phyloP scores from a whole-genome alignment of 1,284 basidiomycete genomes.

The Heterobasidion parviporum region DNA sequence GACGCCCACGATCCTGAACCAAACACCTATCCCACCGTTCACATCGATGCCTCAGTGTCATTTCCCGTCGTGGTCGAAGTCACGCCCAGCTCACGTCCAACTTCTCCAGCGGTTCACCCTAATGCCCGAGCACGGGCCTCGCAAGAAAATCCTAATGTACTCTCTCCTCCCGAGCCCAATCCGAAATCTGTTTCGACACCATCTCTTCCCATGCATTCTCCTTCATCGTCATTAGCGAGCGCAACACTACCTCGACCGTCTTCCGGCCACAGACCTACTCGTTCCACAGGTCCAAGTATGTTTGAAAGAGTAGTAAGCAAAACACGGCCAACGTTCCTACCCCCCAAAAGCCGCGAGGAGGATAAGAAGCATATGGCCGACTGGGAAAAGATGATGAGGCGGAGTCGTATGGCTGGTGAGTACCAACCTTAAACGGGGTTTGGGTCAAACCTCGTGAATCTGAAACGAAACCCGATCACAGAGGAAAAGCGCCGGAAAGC shows the following conservation, averaged over 20 bases:
- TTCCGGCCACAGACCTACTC: constrained; percentile 33
- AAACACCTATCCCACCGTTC: constrained; percentile 31
- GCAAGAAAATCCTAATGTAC: neutral
- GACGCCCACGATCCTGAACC: neutral
- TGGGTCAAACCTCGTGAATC: neutral
- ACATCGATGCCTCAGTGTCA: constrained; percentile 36
- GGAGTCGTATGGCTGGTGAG: constrained; percentile 64
- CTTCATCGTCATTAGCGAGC: constrained; percentile 12
- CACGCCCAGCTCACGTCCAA: constrained; percentile 8
- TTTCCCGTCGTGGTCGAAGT: constrained; percentile 18
- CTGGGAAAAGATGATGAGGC: constrained; percentile 91
- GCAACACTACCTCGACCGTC: constrained; percentile 13
- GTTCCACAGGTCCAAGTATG: constrained; percentile 54
- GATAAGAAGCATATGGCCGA: constrained; percentile 81
- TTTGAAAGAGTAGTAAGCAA: constrained; percentile 72
- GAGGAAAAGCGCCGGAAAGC: constrained; percentile 64
- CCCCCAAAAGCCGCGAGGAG: constrained; percentile 71
- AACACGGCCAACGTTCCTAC: constrained; percentile 75
- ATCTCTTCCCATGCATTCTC: constrained; percentile 16
- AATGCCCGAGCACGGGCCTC: constrained; percentile 3
- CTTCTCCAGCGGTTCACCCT: neutral
- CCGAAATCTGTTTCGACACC: constrained; percentile 16
- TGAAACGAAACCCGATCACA: constrained; percentile 17
- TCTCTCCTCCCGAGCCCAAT: constrained; percentile 1
- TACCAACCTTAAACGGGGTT: constrained; percentile 10